These are phyloP conservation scores for Apophysomyces sp. DNA, from an alignment of 371 early-diverging fungal genomes.

Conservation along the genomic window DNA sequence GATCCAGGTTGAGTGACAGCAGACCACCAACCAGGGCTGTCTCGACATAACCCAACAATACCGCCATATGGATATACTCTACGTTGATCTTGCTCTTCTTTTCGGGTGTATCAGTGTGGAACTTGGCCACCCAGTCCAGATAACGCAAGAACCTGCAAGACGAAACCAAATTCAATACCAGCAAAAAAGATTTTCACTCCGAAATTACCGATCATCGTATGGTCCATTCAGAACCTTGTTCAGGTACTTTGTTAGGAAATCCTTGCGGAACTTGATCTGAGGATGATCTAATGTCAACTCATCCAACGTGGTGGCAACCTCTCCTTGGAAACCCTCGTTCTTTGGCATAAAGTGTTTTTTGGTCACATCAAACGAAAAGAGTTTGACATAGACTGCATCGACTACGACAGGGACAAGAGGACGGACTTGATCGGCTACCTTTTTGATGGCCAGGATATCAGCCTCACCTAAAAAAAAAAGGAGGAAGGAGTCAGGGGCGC, in stretches of 20 bases:
- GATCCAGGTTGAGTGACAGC: conserved; percentile 57
- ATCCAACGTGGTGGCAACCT: conserved; percentile 38
- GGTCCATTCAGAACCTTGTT: conserved; percentile 70
- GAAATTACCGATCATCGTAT: conserved; percentile 56
- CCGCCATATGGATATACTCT: conserved; percentile 82
- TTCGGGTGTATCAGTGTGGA: conserved; percentile 64
- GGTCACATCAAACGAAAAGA: conserved; percentile 65
- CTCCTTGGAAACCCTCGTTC: conserved; percentile 66
- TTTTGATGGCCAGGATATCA: conserved; percentile 60
- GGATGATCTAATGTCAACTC: conserved; percentile 61
- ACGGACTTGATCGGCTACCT: conserved; percentile 60
- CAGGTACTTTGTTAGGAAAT: conserved; percentile 73
- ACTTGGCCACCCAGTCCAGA: conserved; percentile 76
- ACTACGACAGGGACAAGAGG: conserved; percentile 81
- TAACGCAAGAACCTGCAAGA: conserved; percentile 63
- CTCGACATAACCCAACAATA: conserved; percentile 75
- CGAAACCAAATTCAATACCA: neutral
- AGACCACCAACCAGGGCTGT: conserved; percentile 64
- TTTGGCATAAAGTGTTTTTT: conserved; percentile 63
- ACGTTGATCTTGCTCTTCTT: conserved; percentile 81
- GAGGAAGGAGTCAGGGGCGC: neutral
- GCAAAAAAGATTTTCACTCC: neutral
- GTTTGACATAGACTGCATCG: conserved; percentile 69
- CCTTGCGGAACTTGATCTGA: conserved; percentile 83
- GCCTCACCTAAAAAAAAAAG: conserved; percentile 21